Percentiles rank a stretch among this genome's conserved stretches.
Conservation (phyloP, 1,284 basidiomycete species). For the Hymenochaete sp. region DNA sequence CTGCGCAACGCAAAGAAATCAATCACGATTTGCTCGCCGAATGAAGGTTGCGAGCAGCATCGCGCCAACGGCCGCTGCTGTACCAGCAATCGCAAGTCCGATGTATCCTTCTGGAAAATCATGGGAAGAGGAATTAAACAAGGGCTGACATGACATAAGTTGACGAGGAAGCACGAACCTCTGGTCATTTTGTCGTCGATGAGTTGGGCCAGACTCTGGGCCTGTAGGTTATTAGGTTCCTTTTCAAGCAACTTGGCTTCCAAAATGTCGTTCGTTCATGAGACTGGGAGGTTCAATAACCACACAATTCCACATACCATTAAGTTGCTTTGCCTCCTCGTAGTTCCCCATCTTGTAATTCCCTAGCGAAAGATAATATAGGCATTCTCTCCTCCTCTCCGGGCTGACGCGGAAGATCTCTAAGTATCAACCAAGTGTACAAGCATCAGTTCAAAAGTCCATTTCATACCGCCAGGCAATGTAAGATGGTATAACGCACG, state of each 20-base stretch:
- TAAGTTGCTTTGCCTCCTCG: conserved; percentile 88
- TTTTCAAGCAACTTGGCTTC: conserved; percentile 83
- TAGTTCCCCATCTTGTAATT: conserved; percentile 98
- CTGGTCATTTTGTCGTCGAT: conserved; percentile 84
- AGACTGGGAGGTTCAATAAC: background rate
- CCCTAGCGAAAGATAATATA: conserved; percentile 95
- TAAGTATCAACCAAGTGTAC: conserved; percentile 27
- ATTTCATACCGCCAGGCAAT: background rate
- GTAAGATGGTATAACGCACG: conserved; percentile 40
- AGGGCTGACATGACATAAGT: conserved; percentile 1
- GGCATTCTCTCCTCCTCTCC: conserved; percentile 82
- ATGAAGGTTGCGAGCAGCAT: conserved; percentile 75
- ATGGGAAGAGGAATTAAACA: conserved; percentile 8
- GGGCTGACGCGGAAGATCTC: conserved; percentile 93
- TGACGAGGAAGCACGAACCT: conserved; percentile 41
- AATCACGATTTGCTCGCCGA: conserved; percentile 77
- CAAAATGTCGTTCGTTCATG: background rate
- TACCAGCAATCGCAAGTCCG: conserved; percentile 91
- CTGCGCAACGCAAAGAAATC: conserved; percentile 24
- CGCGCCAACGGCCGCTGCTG: conserved; percentile 80
- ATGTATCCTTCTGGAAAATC: conserved; percentile 71
- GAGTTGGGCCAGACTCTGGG: conserved; percentile 74
- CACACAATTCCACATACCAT: conserved; percentile 52
- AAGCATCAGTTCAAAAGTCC: background rate
- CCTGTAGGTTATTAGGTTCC: conserved; percentile 92